These are phyloP conservation scores for Neoarthrinium moseri DNA, from an alignment of 2,329 filamentous ascomycete genomes.

Conservation along the genomic window DNA sequence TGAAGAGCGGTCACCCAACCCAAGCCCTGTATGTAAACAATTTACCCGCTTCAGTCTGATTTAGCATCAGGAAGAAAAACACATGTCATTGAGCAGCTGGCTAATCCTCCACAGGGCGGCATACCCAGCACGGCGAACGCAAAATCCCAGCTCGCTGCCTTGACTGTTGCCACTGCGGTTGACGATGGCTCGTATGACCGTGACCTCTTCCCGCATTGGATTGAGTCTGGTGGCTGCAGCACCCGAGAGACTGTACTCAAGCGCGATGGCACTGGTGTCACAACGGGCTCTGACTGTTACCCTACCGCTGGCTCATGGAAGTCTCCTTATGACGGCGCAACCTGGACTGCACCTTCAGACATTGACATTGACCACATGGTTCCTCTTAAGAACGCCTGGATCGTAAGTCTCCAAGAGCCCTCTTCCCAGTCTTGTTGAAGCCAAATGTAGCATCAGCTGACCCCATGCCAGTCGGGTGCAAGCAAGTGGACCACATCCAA, in stretches of 20 bases:
- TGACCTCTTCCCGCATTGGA: slow-evolving; percentile 55
- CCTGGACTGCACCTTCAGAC: background rate
- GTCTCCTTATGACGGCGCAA: background rate
- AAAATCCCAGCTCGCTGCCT: slow-evolving; percentile 38
- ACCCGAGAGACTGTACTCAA: background rate
- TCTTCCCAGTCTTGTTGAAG: background rate
- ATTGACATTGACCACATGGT: background rate
- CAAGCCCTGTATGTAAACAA: slow-evolving; percentile 7
- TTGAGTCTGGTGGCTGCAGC: background rate
- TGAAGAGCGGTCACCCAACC: slow-evolving; percentile 6
- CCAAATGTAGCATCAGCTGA: background rate
- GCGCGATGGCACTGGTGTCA: background rate
- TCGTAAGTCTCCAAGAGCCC: background rate
- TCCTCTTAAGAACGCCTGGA: background rate
- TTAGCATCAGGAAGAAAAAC: no score
- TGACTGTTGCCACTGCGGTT: slow-evolving; percentile 48
- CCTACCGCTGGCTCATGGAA: background rate
- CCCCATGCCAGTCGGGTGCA: background rate
- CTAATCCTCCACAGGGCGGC: slow-evolving; percentile 29
- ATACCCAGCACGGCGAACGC: slow-evolving; percentile 47
- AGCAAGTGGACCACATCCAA: background rate
- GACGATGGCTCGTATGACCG: slow-evolving; percentile 49
- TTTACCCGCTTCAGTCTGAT: no score
- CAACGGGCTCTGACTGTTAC: background rate
- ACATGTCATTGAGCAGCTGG: background rate